phyloP scores from a whole-genome alignment of 805 yeast genomes.

The Kodamaea kakaduensis region DNA sequence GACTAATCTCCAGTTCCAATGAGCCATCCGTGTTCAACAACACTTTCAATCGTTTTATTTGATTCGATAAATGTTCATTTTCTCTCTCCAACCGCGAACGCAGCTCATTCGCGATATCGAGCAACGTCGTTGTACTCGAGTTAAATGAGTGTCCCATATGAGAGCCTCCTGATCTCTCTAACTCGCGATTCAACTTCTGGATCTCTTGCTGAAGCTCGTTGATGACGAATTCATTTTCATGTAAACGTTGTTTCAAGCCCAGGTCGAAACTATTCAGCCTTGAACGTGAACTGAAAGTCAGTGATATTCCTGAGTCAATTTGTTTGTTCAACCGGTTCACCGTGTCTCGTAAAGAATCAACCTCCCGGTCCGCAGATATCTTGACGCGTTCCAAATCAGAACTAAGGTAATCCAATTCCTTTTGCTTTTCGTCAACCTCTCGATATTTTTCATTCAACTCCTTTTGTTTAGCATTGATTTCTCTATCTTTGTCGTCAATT shows the following conservation, averaged over 20 bases:
- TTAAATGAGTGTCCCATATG: slow-evolving; percentile 1
- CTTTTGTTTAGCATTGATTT: too few relatives aligned
- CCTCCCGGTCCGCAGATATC: too few relatives aligned
- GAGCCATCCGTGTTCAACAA: slow-evolving; percentile 8
- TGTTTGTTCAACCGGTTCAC: background rate
- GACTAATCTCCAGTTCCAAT: slow-evolving; percentile 10
- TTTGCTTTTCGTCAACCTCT: too few relatives aligned
- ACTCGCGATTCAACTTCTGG: slow-evolving; percentile 5
- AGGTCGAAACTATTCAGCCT: too few relatives aligned
- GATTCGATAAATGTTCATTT: slow-evolving; percentile 5
- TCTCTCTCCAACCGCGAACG: slow-evolving; percentile 6
- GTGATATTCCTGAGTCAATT: too few relatives aligned
- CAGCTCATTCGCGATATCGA: slow-evolving; percentile 8
- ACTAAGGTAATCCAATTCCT: too few relatives aligned
- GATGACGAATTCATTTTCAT: slow-evolving; percentile 6
- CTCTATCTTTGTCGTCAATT: too few relatives aligned
- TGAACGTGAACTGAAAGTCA: too few relatives aligned
- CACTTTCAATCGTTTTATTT: slow-evolving; percentile 9
- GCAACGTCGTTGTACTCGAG: slow-evolving; percentile 3
- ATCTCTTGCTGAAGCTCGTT: slow-evolving; percentile 7
- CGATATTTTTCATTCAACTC: too few relatives aligned
- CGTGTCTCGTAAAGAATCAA: background rate
- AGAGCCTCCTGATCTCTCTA: background rate
- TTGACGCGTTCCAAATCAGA: too few relatives aligned
- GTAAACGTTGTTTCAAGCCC: slow-evolving; percentile 5